Evolutionary conservation across 169 alveolate species (phyloP), one percentile per base, ranked within the genome.

Genomic region (Neospora caninum): DNA sequence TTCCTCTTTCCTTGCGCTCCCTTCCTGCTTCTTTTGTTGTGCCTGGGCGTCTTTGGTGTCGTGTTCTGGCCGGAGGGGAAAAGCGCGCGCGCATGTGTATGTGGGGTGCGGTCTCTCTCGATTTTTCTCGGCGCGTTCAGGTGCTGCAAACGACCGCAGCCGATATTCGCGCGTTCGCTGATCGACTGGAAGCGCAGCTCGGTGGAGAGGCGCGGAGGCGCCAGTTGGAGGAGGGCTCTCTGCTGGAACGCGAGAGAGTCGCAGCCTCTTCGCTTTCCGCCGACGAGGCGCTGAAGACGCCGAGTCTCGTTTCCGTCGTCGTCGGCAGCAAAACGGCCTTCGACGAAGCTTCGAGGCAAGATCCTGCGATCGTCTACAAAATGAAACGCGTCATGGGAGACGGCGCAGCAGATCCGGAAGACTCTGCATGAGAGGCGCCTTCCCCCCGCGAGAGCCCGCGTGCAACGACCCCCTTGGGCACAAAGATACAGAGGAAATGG

Each of bases 71-170:
- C 58, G 58, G 13, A 13, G 13, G 22, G 13, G 58, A 4, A 4
- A 4, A 49, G 13, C 22, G 58, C 58, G 58, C 58, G 4, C 58
- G 22, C 13, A 4, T 49, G 58, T 4, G 58, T 4, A 49, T 13
- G 58, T 49, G 13, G 13, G 58, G 58, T 49, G 58, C 4, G 22
- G 22, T 49, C 58, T 4, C 13, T 49, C 13, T 49, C 58, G 22
- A 4, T 13, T 49, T 49, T 49, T 49, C 58, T 49, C 58, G 22
- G 58, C n/a, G n/a, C n/a, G 73, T 53, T 31, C 70, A 92, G 95
- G 78, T 92, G 29, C 58, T 92, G 43, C 34, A 27, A n/a, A 92
- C 95, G 22, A 82, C 86, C 22, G 43, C 80, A 20, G 92, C 25
- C 22, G 89, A 43, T 34, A 36, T 92, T 34, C 53, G 36, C 53